phyloP scores from a whole-genome alignment of 441 rosid species.

The Eutrema salsugineum region DNA sequence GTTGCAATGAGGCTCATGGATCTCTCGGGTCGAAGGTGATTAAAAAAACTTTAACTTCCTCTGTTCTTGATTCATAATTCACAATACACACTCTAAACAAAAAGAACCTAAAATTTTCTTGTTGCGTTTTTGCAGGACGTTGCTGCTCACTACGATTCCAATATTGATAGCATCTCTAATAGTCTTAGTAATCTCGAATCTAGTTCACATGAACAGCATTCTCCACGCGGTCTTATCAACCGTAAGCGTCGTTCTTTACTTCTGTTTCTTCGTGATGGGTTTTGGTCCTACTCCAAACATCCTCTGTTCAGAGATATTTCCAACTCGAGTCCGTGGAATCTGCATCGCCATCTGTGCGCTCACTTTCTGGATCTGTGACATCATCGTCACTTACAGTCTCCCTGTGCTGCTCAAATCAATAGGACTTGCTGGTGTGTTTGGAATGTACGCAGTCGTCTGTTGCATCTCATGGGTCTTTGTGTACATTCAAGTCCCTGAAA shows the following conservation, averaged over 20 bases:
- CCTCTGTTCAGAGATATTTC: slow-evolving; percentile 95
- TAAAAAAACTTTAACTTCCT: background rate
- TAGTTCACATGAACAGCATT: slow-evolving; percentile 45
- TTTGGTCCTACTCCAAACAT: slow-evolving; percentile 95
- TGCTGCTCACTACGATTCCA: slow-evolving; percentile 81
- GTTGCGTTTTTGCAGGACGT: slow-evolving; percentile 47
- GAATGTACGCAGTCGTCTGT: slow-evolving; percentile 71
- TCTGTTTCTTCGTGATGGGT: slow-evolving; percentile 94
- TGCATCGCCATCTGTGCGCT: slow-evolving; percentile 94
- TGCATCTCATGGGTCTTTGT: slow-evolving; percentile 59
- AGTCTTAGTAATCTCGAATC: slow-evolving; percentile 52
- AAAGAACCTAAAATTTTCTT: background rate
- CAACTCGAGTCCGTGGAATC: slow-evolving; percentile 94
- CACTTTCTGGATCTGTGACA: slow-evolving; percentile 79
- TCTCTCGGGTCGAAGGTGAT: slow-evolving; percentile 87
- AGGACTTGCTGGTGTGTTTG: slow-evolving; percentile 81
- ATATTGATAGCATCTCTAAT: slow-evolving; percentile 61
- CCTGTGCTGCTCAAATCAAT: slow-evolving; percentile 66
- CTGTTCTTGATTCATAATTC: background rate
- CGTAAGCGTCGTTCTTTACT: slow-evolving; percentile 66
- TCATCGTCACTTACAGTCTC: slow-evolving; percentile 72
- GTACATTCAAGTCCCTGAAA: slow-evolving; percentile 90
- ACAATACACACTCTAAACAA: background rate
- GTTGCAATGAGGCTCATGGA: slow-evolving; percentile 98
- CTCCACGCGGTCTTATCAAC: slow-evolving; percentile 78